phyloP scores from a whole-genome alignment of 225 moss, liverwort and hornwort genomes.

The Polytrichum commune region DNA sequence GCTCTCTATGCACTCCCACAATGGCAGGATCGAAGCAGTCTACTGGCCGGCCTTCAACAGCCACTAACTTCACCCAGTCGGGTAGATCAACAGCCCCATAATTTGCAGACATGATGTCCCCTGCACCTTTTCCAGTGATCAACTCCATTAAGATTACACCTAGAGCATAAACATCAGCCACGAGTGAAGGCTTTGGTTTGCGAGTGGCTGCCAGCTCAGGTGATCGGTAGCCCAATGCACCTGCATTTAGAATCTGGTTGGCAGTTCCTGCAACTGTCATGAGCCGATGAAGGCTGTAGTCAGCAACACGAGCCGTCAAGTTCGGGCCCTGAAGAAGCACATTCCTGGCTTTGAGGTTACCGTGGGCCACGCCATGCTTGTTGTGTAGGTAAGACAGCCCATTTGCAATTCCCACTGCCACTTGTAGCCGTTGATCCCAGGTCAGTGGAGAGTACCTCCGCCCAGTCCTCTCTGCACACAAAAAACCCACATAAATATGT shows the following conservation, averaged over 20 bases:
- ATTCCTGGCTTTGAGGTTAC: conserved; percentile 80
- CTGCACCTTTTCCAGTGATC: conserved; percentile 80
- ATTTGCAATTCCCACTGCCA: conserved; percentile 69
- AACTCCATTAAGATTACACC: conserved; percentile 82
- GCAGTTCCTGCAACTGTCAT: conserved; percentile 76
- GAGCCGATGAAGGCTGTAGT: conserved; percentile 83
- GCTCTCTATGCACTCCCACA: conserved; percentile 66
- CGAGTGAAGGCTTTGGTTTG: conserved; percentile 74
- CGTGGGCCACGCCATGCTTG: conserved; percentile 75
- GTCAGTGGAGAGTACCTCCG: conserved; percentile 49
- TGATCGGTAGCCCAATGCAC: conserved; percentile 79
- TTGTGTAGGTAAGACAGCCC: conserved; percentile 73
- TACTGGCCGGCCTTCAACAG: conserved; percentile 61
- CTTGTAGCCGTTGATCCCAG: conserved; percentile 74
- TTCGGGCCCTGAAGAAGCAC: conserved; percentile 73
- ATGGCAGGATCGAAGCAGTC: conserved; percentile 81
- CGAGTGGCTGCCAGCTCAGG: conserved; percentile 70
- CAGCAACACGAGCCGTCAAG: conserved; percentile 60
- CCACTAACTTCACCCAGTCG: conserved; percentile 78
- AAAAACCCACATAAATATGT: too few species aligned
- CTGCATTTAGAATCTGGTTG: conserved; percentile 75
- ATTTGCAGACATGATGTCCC: conserved; percentile 69
- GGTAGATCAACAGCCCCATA: conserved; percentile 73
- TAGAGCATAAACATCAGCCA: conserved; percentile 80
- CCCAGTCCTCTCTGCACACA: conserved; percentile 53